Evolutionary conservation across 83 land plant genomes (phyloP).

Genomic region (Picea mariana): DNA sequence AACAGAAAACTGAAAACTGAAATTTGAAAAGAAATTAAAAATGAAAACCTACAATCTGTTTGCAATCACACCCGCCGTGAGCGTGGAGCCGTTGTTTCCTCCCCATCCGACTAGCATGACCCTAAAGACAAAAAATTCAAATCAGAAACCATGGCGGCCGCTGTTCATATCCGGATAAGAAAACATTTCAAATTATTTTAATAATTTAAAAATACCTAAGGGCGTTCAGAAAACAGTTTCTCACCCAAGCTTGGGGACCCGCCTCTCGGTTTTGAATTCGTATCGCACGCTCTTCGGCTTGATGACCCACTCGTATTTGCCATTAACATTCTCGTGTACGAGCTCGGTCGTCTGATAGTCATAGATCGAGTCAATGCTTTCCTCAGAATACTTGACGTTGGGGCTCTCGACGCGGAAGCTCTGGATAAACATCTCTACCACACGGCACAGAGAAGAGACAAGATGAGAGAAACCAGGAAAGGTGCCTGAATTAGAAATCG

Average conservation of each 20-base stretch:
- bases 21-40: too few species aligned
- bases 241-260: too few species aligned
- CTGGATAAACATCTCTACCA: not conserved
- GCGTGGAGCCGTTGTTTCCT: slow-evolving; percentile 95
- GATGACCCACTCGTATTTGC: too few species aligned
- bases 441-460: too few species aligned
- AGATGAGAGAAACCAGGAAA: too few species aligned
- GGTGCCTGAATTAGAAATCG: too few species aligned
- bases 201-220: not conserved
- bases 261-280: too few species aligned
- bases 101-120: slow-evolving; percentile 99
- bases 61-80: slow-evolving; percentile 57
- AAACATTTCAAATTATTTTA: not conserved
- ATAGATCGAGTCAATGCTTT: slow-evolving; percentile 71
- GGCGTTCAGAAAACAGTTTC: too few species aligned
- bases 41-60: too few species aligned
- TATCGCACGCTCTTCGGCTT: too few species aligned
- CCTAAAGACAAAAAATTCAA: slow-evolving; percentile 26
- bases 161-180: not conserved
- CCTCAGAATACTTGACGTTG: slow-evolving; percentile 5
- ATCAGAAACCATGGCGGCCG: too few species aligned
- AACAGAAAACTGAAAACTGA: too few species aligned
- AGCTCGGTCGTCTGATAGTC: slow-evolving; percentile 89
- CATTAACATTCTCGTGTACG: slow-evolving; percentile 3
- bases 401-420: slow-evolving; percentile 83